Evolutionary conservation across 2,329 filamentous ascomycete species (phyloP), one percentile per base, ranked within the genome.

Genomic region (Arthrobotrys iridis): DNA sequence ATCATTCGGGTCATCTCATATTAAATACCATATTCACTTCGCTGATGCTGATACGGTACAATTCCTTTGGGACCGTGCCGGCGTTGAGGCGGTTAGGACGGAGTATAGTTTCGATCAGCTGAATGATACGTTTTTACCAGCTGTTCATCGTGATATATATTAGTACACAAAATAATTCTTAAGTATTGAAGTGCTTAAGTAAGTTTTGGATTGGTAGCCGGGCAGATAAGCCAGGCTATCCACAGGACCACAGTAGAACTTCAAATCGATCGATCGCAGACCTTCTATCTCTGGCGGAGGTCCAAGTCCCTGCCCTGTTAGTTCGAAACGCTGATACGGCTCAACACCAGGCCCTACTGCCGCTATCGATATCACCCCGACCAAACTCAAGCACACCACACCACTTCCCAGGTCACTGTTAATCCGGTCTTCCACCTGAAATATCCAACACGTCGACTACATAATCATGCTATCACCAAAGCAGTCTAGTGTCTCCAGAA

Each of bases 391-490:
- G 4, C 50, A 28, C 50, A 35, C 48, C 30, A 33, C 35, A 40
- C 50, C 22, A 13, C 48, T 55, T 52, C 57, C 57, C 22, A 48
- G 62, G 52, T 55, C 59, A 62, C 62, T 70, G 62, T 70, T 70
- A 70, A 70, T 62, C 55, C 57, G 45, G 35, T 52, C 66, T 41
- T 63, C 18, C 24, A 40, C 46, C 40, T 50, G 37, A 62, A 46
- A 71, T 52, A 64, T 58, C 58, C 58, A 63, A 55, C 66, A 71
- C 41, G 22, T 66, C 50, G 41, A 59, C 50, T 48, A 64, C 20
- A 28, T n/a, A 11, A 18, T 18, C 13, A 20, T 28, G 20, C 55
- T 33, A 45, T 46, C 37, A 15, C 52, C 24, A 50, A 64, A 71
- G 35, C 58, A 63, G 66, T 50, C 15, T 63, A 64, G 66, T 64